Percentiles rank a stretch among this genome's conserved stretches.
phyloP scores from a whole-genome alignment of 2,329 filamentous ascomycete species.

The Phyllosticta capitalensis region DNA sequence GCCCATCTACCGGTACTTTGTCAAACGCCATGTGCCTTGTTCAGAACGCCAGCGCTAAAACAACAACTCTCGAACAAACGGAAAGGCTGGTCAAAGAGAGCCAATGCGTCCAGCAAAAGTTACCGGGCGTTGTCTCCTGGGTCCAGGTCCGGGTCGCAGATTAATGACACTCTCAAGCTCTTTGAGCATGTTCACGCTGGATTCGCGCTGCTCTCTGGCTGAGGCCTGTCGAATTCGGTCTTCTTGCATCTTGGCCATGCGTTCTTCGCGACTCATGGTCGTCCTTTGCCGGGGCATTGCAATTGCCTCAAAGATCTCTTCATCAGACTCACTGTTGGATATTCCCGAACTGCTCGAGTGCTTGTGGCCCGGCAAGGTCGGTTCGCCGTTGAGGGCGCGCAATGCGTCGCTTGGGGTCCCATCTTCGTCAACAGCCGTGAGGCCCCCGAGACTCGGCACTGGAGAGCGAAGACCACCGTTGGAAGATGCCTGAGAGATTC shows the following conservation, averaged over 20 bases:
- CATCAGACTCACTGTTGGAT: constrained; percentile 48
- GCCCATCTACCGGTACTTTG: neutral
- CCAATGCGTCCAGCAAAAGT: constrained; percentile 4
- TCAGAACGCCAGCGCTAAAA: neutral
- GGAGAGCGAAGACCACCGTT: constrained; percentile 35
- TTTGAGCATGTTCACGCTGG: constrained; percentile 79
- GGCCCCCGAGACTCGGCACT: constrained; percentile 52
- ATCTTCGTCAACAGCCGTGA: constrained; percentile 45
- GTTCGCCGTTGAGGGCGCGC: constrained; percentile 67
- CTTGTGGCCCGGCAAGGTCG: constrained; percentile 35
- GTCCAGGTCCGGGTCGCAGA: constrained; percentile 15
- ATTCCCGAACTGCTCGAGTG: constrained; percentile 23
- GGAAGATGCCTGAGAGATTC: constrained; percentile 43
- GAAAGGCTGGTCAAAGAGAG: neutral
- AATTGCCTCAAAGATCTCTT: constrained; percentile 85
- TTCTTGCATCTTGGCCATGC: constrained; percentile 78
- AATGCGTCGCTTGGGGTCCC: constrained; percentile 57
- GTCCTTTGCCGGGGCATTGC: constrained; percentile 64
- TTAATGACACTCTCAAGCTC: constrained; percentile 84
- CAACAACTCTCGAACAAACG: neutral
- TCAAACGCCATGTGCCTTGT: neutral
- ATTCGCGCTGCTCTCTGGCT: constrained; percentile 64
- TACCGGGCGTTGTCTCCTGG: constrained; percentile 4
- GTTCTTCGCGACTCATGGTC: constrained; percentile 71
- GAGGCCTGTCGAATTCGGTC: constrained; percentile 68